Evolutionary conservation across 768 basidiomycete genomes (phyloP).

Genomic region (Russula earlei): DNA sequence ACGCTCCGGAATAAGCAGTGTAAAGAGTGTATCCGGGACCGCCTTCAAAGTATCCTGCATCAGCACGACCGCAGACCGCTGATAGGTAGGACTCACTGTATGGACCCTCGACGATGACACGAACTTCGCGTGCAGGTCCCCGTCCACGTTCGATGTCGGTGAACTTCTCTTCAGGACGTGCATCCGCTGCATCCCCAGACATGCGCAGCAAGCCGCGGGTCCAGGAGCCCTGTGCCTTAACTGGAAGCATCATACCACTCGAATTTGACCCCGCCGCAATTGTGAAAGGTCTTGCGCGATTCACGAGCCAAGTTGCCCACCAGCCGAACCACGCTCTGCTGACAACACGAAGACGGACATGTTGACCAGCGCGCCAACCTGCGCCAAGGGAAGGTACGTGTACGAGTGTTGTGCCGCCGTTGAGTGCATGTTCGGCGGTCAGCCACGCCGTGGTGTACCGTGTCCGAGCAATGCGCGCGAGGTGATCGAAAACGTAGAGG

Average conservation of each 20-base stretch:
- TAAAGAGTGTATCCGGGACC: constrained; percentile 38
- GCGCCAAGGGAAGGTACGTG: constrained; percentile 36
- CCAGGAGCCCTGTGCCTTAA: constrained; percentile 44
- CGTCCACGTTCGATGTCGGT: constrained; percentile 5
- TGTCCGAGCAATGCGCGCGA: constrained; percentile 39
- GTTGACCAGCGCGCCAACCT: constrained; percentile 54
- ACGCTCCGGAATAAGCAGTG: constrained; percentile 40
- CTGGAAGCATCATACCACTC: constrained; percentile 40
- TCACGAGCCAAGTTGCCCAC: constrained; percentile 15
- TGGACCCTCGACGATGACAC: constrained; percentile 45
- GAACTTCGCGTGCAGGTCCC: constrained; percentile 22
- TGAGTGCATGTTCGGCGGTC: constrained; percentile 35
- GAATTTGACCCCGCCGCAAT: constrained; percentile 36
- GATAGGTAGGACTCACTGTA: constrained; percentile 30
- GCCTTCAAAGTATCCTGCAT: constrained; percentile 25
- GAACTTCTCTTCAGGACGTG: constrained; percentile 20
- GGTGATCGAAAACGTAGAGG: constrained; percentile 38
- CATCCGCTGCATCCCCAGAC: constrained; percentile 31
- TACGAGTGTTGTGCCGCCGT: constrained; percentile 34
- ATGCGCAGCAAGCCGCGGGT: constrained; percentile 36
- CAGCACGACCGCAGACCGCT: neutral
- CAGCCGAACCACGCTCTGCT: constrained; percentile 32
- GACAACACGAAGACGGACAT: constrained; percentile 44
- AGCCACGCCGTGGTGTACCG: constrained; percentile 37
- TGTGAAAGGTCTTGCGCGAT: constrained; percentile 30